Evolutionary conservation across 129 eudicot species (phyloP), one percentile per base, ranked within the genome.

Genomic region (Saussurea involucrata): DNA sequence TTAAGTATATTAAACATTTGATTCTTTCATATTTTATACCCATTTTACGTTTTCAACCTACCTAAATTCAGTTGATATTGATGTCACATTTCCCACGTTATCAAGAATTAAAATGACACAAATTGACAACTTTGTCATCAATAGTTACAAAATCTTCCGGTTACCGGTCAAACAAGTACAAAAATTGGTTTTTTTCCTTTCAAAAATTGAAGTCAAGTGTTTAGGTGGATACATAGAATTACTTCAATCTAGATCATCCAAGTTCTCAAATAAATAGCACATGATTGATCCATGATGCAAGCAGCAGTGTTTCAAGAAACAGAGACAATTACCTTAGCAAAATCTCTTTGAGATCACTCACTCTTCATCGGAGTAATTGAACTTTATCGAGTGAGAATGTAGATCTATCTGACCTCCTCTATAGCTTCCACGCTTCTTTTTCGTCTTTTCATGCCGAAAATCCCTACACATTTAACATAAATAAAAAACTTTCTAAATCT

Each of bases 371-470:
- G 91, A 85, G 46, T 88, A 86, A 63, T 90, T 76, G 80, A 90
- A 93, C 84, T 93, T 93, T 12, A 93, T 64, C 0, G 98, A 93
- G 85, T 93, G 98, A 12, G 98, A 87, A 24, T 87, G 83, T 61
- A 85, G 81, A 81, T 93, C 97, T 42, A 93, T 93, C 76, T 70
- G 85, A 36, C 97, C 98, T 76, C 98, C 97, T 72, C 97, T 84
- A 24, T 93, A 90, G 88, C 96, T 90, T 71, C 98, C 98, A 10
- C 96, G 98, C 86, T 93, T 93, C 87, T 93, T 93, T 88, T 93
- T 93, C 4, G 98, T 93, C 80, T 93, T 93, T 44, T 93, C 98
- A 68, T 93, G 97, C 33, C 98, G 97, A 72, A 93, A 93, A 74
- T 77, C 97, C 93, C 97, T 93, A 69, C 27, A 71, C 8, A 13